Conservation (phyloP, 768 basidiomycete genomes). For the Rhodotorula sphaerocarpa region DNA sequence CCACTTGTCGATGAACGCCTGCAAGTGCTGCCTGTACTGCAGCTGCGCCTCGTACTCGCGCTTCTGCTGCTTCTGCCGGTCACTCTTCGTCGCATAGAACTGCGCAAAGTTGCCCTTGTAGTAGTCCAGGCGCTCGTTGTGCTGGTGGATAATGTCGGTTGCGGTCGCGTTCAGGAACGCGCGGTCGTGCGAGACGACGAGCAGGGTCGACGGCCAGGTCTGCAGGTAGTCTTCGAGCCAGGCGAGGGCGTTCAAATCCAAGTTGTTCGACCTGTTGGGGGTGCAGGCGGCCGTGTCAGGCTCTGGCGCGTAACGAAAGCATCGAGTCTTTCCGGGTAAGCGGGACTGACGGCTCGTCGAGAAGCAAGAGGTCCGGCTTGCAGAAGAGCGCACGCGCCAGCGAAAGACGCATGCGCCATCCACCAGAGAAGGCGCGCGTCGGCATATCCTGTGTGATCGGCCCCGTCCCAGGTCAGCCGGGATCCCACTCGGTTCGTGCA, state of each 20-base stretch:
- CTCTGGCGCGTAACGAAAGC: not conserved
- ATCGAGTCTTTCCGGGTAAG: not conserved
- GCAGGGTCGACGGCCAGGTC: conserved; percentile 38
- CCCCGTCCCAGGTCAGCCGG: conserved; percentile 39
- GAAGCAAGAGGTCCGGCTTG: conserved; percentile 53
- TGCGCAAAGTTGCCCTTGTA: conserved; percentile 99
- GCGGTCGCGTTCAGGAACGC: conserved; percentile 94
- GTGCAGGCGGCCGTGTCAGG: not conserved
- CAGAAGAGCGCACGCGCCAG: conserved; percentile 86
- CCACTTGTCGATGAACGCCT: conserved; percentile 98
- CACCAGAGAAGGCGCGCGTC: conserved; percentile 46
- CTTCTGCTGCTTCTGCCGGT: conserved; percentile 73
- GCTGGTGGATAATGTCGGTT: conserved; percentile 93
- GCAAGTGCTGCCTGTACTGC: conserved; percentile 86
- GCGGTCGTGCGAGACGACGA: conserved; percentile 80
- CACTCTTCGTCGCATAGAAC: conserved; percentile 97
- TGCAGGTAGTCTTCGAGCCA: conserved; percentile 49
- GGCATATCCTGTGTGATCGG: conserved; percentile 16
- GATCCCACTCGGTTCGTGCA: conserved; percentile 40
- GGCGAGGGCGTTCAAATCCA: conserved; percentile 92
- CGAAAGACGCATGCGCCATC: conserved; percentile 98
- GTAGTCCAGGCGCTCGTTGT: conserved; percentile 85
- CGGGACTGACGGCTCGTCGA: conserved; percentile 45
- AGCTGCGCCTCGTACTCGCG: conserved; percentile 93
- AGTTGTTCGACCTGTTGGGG: conserved; percentile 65